Base-by-base conservation (phyloP, 2,329 filamentous ascomycete genomes). In the Ceratocystis cubensis region DNA sequence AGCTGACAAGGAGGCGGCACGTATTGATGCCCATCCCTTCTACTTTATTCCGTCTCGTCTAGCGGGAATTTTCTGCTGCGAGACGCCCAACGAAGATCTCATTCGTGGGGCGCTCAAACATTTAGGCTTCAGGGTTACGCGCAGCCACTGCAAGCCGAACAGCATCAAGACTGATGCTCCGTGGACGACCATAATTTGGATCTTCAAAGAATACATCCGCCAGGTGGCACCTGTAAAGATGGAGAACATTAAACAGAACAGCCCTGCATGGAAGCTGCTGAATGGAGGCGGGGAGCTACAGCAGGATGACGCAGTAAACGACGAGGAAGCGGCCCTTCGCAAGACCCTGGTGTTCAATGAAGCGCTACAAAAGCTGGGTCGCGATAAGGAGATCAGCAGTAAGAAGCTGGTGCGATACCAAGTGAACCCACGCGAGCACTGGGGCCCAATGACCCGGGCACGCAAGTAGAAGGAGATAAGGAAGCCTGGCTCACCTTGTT, bases 151-250 rank as follows among this genome's bases (percentile, higher is more conserved):
- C 71, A 91, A 91, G 70, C 83, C 90, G 0, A 93, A 92, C 30
- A 94, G 89, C 72, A 86, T 97, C 75, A 96, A 95, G 78, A 97
- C 94, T 0, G 86, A 97, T 75, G 94, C 94, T 15, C 89, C 92
- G 0, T 99, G 91, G 91, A 80, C 80, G 3, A 86, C 90, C 0
- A 83, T 99, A 61, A 97, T 94, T 92, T 88, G 95, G 73, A 79
- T 97, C 33, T 94, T 97, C 84, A 83, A 89, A 30, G 91, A 96
- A 76, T 99, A 91, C 91, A 84, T 89, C 15, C 83, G 87, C 28
- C 91, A 96, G 73, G 88, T 87, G 72, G 81, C 84, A 0, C 91
- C 92, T 0, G 80, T 96, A 67, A 95, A 89, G 73, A 83, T 86
- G 45, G 83, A 83, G 0, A 84, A 84, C 22, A 79, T 96, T 66